phyloP scores from a whole-genome alignment of 768 basidiomycete species.

The Lactarius trivialis region DNA sequence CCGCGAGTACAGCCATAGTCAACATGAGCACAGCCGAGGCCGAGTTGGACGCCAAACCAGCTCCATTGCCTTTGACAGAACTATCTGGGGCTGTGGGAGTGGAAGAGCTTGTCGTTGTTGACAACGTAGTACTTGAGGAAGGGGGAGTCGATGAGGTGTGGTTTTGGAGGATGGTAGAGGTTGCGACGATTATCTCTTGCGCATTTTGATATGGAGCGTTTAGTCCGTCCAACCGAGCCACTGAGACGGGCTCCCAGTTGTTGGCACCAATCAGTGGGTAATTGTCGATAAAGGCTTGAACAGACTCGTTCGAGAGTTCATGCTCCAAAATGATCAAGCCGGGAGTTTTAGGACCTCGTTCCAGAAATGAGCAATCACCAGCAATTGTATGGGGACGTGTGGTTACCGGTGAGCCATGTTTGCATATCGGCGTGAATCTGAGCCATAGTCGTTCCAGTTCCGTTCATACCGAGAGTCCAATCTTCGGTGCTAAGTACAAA shows the following conservation, averaged over 20 bases:
- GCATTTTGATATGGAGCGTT: conserved; percentile 20
- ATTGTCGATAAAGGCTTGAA: conserved; percentile 19
- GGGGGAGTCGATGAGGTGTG: neutral
- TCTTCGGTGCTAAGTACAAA: conserved; percentile 54
- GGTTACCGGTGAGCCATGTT: conserved; percentile 14
- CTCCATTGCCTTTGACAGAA: neutral
- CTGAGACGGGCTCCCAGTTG: conserved; percentile 12
- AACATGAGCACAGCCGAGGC: neutral
- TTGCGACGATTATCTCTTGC: conserved; percentile 7
- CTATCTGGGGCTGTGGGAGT: neutral
- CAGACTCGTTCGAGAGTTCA: conserved; percentile 32
- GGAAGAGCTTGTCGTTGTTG: neutral
- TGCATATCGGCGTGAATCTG: conserved; percentile 12
- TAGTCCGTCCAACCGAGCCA: conserved; percentile 8
- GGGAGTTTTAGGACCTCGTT: conserved; percentile 30
- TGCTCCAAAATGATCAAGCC: conserved; percentile 41
- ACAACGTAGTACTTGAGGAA: neutral
- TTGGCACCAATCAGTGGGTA: conserved; percentile 13
- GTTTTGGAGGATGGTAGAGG: neutral
- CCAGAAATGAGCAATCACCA: conserved; percentile 11
- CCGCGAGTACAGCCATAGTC: neutral
- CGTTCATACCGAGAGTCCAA: conserved; percentile 52
- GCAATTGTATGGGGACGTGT: neutral
- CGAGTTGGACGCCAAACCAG: neutral
- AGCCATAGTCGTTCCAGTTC: conserved; percentile 43